Evolutionary conservation across 345 rosid genomes (phyloP), one percentile per base, ranked within the genome.

Genomic region (Limnanthes douglasii): DNA sequence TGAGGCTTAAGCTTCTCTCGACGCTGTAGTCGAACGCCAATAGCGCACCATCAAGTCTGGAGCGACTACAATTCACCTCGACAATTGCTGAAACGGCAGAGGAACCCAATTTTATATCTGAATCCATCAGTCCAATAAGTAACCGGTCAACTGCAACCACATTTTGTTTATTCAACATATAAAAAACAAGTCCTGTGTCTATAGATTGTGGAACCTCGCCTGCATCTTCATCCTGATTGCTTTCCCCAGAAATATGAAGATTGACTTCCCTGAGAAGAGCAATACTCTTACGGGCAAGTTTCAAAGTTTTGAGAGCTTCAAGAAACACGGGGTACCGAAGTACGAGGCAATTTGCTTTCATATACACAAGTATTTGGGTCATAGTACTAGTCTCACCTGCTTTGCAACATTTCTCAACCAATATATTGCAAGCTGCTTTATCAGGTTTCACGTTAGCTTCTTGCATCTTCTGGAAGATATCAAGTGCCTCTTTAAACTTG

Each of bases 401-500:
- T 59, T 66, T 65, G 53, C 86, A 75, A 48, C 83, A 75, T 59
- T 62, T 78, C 51, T 54, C 60, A 2, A 86, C 59, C 77, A 81
- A 65, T 59, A 81, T 74, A 46, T 75, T 86, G 64, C 96, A 78
- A 19, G 78, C 69, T 30, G 96, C 86, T 72, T 86, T 86, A 66
- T 86, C 96, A 11, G 94, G 92, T 30, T 59, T 64, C 38, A 78
- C 74, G 26, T 78, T 73, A 6, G 72, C 72, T 23, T 77, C 94
- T 64, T 75, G 94, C 94, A 81, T 86, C 44, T 60, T 68, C 51
- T 36, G 52, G 57, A 81, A 86, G 37, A 81, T 77, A 23, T 72
- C 74, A 1, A 74, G 57, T 21, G 90, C 79, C 51, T 74, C 86
- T 46, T 57, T 60, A 22, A 53, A 64, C 55, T 74, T 86, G 3